Base-by-base conservation (phyloP, 495 filamentous ascomycete species). In the Lasiosphaeria miniovina region DNA sequence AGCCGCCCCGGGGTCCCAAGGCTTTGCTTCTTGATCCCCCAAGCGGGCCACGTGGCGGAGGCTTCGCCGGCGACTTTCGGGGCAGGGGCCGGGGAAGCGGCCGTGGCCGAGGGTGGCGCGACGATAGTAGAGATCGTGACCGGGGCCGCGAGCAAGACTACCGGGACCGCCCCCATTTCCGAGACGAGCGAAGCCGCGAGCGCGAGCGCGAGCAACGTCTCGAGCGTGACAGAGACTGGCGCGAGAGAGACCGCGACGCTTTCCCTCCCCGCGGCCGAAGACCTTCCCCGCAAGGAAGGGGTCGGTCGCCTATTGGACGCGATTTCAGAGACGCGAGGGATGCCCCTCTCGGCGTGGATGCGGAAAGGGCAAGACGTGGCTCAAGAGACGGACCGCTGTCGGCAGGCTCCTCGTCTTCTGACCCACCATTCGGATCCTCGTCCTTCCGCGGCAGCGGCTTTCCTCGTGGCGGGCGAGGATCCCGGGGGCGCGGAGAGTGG, bases 1-100 rank as follows among this genome's bases (percentile, higher is more conserved):
- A 80, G 36, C 86, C 89, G 0, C 89, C 89, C 2, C 78, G 87
- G 40, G 89, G 85, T 4, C 89, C 89, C 0, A 89, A 88, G 67
- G 88, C 85, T 7, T 66, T 88, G 56, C 76, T 24, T 24, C 24
- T 88, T 24, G 87, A 90, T 63, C 72, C 84, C 4, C 82, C 86
- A 36, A 81, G 84, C 64, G 86, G 86, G 6, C 79, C 80, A 7
- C 71, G 82, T 15, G 79, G 78, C 35, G 75, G 75, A 9, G 74
- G 77, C 1, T 82, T 76, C 59, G 68, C 71, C 10, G 77, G 74
- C 15, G 80, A 82, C 12, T 82, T 78, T 54, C 72, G 78, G 34
- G 68, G 68, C 35, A 58, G 74, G 57, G 72, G 80, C 35, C 52
- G 76, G 49, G 59, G 73, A 52, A 41, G 34, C 24, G 63, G 49